These are phyloP conservation scores for Cutaneotrichosporon cyanovorans DNA, from an alignment of 1,284 basidiomycete genomes.

Conservation along the genomic window DNA sequence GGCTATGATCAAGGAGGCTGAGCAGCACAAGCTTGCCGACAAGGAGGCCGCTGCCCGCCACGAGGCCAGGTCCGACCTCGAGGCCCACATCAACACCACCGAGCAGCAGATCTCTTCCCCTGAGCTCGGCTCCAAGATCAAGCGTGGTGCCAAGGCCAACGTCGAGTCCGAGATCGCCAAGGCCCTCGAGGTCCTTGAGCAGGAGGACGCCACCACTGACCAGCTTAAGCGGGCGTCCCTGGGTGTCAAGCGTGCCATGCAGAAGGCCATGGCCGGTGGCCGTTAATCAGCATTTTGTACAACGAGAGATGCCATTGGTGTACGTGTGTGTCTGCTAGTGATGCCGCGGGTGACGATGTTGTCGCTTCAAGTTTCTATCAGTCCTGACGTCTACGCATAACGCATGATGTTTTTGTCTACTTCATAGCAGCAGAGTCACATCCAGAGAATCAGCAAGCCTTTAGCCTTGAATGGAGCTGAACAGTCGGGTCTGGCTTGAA, in stretches of 20 bases:
- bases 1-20: constrained; percentile 97
- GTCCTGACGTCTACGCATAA: not conserved
- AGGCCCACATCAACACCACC: constrained; percentile 90
- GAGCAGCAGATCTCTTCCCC: constrained; percentile 81
- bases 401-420: no score
- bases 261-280: constrained; percentile 54
- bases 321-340: not conserved
- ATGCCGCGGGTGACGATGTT: not conserved
- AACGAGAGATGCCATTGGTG: not conserved
- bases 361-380: not conserved
- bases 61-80: constrained; percentile 92
- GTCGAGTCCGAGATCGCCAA: constrained; percentile 93
- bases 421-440: no score
- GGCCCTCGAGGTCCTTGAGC: constrained; percentile 92
- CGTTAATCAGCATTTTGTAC: constrained; percentile 1
- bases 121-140: constrained; percentile 93
- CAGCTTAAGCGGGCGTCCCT: constrained; percentile 90
- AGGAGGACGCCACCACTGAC: constrained; percentile 83
- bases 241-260: constrained; percentile 84
- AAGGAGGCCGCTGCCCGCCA: constrained; percentile 93
- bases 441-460: no score
- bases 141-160: constrained; percentile 84
- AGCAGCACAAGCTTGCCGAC: constrained; percentile 92
- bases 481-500: no score
- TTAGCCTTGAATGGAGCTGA: no score